Conservation (phyloP, 768 basidiomycete species). For the Tylopilus felleus region DNA sequence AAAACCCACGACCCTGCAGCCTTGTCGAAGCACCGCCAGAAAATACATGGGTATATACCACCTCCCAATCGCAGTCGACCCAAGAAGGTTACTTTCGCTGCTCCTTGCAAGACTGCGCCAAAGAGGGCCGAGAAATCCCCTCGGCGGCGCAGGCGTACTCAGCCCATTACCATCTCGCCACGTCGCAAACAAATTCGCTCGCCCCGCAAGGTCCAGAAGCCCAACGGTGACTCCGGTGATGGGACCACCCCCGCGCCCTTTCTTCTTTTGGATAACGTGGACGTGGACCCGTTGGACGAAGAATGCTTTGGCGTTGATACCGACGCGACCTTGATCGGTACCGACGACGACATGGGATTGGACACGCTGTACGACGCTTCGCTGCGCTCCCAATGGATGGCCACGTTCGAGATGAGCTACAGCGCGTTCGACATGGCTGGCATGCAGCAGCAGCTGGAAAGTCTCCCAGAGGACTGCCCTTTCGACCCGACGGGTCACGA, state of each 20-base stretch:
- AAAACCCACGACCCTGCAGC: slow-evolving; percentile 26
- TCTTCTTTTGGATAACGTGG: not conserved
- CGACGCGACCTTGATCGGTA: not conserved
- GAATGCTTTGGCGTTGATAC: not conserved
- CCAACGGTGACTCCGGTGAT: not conserved
- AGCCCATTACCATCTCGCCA: not conserved
- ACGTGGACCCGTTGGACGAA: not conserved
- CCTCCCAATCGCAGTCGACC: slow-evolving; percentile 1
- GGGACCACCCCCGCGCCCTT: not conserved
- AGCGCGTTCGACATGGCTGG: not conserved
- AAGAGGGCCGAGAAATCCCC: not conserved
- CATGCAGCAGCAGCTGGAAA: not conserved
- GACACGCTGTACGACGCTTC: slow-evolving; percentile 6
- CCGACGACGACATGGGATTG: slow-evolving; percentile 7
- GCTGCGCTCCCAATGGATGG: slow-evolving; percentile 13
- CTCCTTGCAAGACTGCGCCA: not conserved
- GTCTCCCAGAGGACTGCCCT: not conserved
- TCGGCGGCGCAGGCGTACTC: not conserved
- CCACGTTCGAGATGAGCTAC: slow-evolving; percentile 10
- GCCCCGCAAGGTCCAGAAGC: not conserved
- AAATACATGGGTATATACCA: slow-evolving; percentile 21
- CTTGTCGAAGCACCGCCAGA: slow-evolving; percentile 26
- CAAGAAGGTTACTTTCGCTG: not conserved
- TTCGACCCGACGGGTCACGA: not conserved
- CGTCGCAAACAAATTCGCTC: not conserved